Conservation (phyloP, 2,329 filamentous ascomycete species). For the Pseudogymnoascus sp. region DNA sequence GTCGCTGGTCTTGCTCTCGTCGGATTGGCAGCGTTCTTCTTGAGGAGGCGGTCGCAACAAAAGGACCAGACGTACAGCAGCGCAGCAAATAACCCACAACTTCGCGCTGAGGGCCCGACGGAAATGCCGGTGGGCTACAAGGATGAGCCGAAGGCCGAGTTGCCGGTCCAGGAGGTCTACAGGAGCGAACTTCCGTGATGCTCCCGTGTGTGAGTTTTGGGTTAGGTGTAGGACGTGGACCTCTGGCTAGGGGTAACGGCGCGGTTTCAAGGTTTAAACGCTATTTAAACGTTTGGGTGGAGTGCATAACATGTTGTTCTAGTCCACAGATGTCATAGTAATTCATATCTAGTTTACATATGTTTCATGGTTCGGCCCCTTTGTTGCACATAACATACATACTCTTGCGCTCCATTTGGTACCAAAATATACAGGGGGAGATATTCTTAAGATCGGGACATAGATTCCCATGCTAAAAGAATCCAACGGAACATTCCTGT, state of each 20-base stretch:
- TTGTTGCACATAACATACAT: neutral
- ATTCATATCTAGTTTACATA: neutral
- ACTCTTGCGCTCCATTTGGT: neutral
- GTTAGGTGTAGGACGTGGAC: neutral
- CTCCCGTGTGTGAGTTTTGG: neutral
- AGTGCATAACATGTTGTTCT: neutral
- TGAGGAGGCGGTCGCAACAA: neutral
- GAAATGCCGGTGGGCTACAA: neutral
- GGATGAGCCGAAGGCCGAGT: slow-evolving; percentile 1
- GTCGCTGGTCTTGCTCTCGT: slow-evolving; percentile 19
- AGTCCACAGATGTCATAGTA: neutral
- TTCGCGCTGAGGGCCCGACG: neutral
- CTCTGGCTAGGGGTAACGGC: neutral
- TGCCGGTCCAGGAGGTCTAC: neutral
- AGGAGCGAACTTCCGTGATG: slow-evolving; percentile 1
- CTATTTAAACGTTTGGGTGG: neutral
- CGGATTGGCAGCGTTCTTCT: slow-evolving; percentile 17
- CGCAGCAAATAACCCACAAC: neutral
- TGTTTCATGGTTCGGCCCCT: neutral
- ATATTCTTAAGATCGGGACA: neutral
- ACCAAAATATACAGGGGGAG: neutral
- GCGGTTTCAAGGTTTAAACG: neutral
- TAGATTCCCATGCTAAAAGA: no score
- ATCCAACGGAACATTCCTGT: no score
- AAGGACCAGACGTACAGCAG: neutral